A percentile compares a stretch with the other conserved stretches of the same genome.
phyloP scores from a whole-genome alignment of 768 basidiomycete species.

The Podaxis sp. region DNA sequence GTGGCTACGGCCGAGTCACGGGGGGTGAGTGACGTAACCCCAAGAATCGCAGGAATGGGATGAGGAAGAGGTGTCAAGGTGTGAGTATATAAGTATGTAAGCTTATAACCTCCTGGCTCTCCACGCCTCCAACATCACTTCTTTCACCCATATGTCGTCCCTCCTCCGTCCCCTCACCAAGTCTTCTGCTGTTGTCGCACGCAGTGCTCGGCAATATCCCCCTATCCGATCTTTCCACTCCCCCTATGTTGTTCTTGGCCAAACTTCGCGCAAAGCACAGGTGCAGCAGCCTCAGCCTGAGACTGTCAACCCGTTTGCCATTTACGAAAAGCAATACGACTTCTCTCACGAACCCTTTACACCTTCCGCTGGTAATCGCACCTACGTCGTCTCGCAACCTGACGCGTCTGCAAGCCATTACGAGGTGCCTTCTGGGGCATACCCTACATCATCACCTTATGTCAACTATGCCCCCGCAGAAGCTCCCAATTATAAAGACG shows the following conservation, averaged over 20 bases:
- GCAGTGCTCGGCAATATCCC: conserved; percentile 17
- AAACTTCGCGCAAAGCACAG: conserved; percentile 23
- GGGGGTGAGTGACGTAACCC: conserved; percentile 14
- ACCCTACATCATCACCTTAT: conserved; percentile 46
- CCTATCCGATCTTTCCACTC: conserved; percentile 57
- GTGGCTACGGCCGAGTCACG: not conserved
- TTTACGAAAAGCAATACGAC: conserved; percentile 64
- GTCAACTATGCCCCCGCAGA: conserved; percentile 37
- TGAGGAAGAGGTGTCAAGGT: conserved; percentile 10
- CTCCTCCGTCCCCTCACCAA: conserved; percentile 23
- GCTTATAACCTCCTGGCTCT: conserved; percentile 14
- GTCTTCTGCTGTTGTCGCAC: conserved; percentile 18
- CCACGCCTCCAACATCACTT: not conserved
- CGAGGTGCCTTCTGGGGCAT: conserved; percentile 69
- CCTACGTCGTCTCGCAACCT: conserved; percentile 72
- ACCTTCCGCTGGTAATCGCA: conserved; percentile 44
- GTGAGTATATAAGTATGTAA: conserved; percentile 21
- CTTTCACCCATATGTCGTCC: conserved; percentile 25
- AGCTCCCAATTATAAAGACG: conserved; percentile 29
- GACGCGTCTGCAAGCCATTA: conserved; percentile 59
- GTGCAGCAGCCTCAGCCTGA: conserved; percentile 41
- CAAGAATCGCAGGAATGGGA: conserved; percentile 19
- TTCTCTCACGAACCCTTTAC: conserved; percentile 42
- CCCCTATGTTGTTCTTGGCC: conserved; percentile 49
- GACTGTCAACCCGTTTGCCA: conserved; percentile 29